Percentiles rank a stretch among this genome's conserved stretches.
Evolutionary conservation across 1,139 yeast genomes (phyloP).

Genomic region (Yamadazyma diddensiae): DNA sequence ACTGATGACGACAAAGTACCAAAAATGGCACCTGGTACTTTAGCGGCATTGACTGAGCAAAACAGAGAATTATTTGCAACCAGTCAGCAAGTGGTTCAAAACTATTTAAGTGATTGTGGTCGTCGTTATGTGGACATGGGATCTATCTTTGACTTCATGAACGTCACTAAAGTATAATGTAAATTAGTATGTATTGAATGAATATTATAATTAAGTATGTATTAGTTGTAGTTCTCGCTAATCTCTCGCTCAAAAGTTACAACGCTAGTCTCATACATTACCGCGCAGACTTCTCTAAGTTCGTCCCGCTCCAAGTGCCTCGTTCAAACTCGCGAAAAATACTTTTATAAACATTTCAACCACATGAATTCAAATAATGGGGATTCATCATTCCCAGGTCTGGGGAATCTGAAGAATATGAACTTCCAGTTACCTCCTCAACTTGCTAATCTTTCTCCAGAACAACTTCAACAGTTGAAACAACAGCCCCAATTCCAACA

Average conservation of each 20-base stretch:
- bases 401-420: constrained; percentile 12
- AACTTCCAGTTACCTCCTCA: constrained; percentile 37
- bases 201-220: background rate
- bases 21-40: constrained; percentile 51
- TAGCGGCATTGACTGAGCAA: constrained; percentile 76
- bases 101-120: constrained; percentile 80
- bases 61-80: constrained; percentile 62
- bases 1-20: constrained; percentile 24
- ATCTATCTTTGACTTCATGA: constrained; percentile 65
- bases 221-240: no score
- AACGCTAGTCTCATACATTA: no score
- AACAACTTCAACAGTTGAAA: constrained; percentile 47
- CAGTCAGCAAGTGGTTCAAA: constrained; percentile 62
- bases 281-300: no score
- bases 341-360: constrained; percentile 16
- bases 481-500: constrained; percentile 47
- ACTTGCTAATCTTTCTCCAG: constrained; percentile 41
- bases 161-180: background rate
- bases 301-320: no score
- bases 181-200: no score
- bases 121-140: constrained; percentile 90
- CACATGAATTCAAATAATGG: constrained; percentile 14
- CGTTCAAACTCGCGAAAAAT: background rate
- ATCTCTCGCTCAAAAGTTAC: no score
- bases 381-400: constrained; percentile 4